A percentile compares a stretch with the other conserved stretches of the same genome.
These are phyloP conservation scores for Cladophialophora psammophila DNA, from an alignment of 2,329 filamentous ascomycete genomes.

Conservation along the genomic window DNA sequence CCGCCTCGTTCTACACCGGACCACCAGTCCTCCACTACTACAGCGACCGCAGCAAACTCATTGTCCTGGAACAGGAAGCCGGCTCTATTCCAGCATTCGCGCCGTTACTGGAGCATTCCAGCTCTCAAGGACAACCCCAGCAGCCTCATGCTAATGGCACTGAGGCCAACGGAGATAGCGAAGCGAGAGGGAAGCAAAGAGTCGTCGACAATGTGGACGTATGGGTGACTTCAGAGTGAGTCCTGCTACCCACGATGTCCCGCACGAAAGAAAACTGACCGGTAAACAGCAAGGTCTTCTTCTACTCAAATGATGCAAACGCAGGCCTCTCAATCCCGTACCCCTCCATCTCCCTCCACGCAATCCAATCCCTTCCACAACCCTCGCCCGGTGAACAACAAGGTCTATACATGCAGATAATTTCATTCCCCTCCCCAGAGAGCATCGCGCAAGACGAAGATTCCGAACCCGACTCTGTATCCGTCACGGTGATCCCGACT, in stretches of 20 bases:
- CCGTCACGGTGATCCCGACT: constrained; percentile 54
- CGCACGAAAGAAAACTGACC: constrained; percentile 23
- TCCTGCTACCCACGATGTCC: not conserved
- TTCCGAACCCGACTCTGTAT: constrained; percentile 52
- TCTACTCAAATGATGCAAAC: constrained; percentile 48
- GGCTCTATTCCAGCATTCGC: constrained; percentile 46
- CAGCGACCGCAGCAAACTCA: constrained; percentile 54
- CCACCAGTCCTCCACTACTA: constrained; percentile 57
- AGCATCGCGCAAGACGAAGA: constrained; percentile 45
- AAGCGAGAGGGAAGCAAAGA: constrained; percentile 37
- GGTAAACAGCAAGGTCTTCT: constrained; percentile 52
- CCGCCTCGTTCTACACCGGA: constrained; percentile 56
- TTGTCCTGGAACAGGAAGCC: constrained; percentile 52
- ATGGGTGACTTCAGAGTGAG: constrained; percentile 59
- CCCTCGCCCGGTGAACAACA: constrained; percentile 45
- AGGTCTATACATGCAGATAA: constrained; percentile 58
- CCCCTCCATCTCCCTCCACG: constrained; percentile 57
- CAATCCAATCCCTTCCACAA: constrained; percentile 54
- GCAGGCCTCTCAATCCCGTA: constrained; percentile 56
- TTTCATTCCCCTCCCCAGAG: constrained; percentile 44
- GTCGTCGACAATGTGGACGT: constrained; percentile 52
- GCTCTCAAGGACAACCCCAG: constrained; percentile 2
- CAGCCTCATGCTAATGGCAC: constrained; percentile 30
- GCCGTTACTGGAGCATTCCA: constrained; percentile 28
- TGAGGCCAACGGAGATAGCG: constrained; percentile 32